These are phyloP conservation scores for Taphrina deformans DNA, from an alignment of 1,139 yeast genomes.

Conservation along the genomic window DNA sequence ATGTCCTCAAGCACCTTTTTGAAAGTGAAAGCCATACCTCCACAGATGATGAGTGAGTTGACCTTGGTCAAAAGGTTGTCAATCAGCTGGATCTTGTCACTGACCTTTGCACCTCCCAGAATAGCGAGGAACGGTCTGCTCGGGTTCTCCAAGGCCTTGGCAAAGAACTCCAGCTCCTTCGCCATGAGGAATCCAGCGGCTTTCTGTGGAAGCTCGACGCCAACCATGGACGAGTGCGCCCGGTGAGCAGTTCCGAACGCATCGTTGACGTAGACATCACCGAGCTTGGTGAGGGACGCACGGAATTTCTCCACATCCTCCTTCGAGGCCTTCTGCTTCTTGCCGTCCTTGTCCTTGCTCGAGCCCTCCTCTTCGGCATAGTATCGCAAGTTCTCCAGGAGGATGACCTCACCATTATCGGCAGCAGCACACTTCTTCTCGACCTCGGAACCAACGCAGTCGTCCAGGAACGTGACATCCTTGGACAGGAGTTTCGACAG, in stretches of 20 bases:
- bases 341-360: constrained; percentile 73
- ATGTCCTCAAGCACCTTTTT: constrained; percentile 84
- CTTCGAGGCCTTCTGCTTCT: constrained; percentile 83
- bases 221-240: constrained; percentile 98
- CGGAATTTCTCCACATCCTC: constrained; percentile 84
- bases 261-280: constrained; percentile 94
- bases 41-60: constrained; percentile 87
- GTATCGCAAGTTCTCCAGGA: constrained; percentile 94
- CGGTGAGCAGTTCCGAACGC: constrained; percentile 99
- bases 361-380: constrained; percentile 97
- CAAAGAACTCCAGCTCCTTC: constrained; percentile 92
- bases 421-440: constrained; percentile 72
- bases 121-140: constrained; percentile 95
- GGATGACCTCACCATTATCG: constrained; percentile 60
- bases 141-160: constrained; percentile 96
- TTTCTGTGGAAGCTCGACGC: constrained; percentile 85
- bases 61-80: constrained; percentile 96
- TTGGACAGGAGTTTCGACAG: constrained; percentile 69
- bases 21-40: constrained; percentile 99
- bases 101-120: constrained; percentile 97
- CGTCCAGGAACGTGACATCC: constrained; percentile 73
- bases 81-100: constrained; percentile 95
- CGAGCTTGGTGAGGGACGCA: constrained; percentile 77
- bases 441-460: constrained; percentile 86
- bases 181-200: constrained; percentile 97